Percentiles rank a stretch among this genome's conserved stretches.
Evolutionary conservation across 257 asterid genomes (phyloP).

Genomic region (Przewalskia tangutica): DNA sequence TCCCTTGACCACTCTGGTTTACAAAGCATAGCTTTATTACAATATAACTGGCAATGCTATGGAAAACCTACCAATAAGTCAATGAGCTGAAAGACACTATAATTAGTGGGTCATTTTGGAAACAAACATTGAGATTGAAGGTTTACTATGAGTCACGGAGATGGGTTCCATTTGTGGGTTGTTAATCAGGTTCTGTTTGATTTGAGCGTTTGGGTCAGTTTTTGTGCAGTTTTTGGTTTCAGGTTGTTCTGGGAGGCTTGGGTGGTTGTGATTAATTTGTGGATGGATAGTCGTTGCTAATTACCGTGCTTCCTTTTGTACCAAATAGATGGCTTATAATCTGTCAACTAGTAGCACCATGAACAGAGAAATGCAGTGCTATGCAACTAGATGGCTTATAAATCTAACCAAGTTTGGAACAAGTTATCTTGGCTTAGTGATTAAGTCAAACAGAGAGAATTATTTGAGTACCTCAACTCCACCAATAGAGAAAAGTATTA

Average conservation of each 20-base stretch:
- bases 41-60: not conserved
- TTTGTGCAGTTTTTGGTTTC: not conserved
- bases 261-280: not conserved
- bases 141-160: not conserved
- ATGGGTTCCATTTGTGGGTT: not conserved
- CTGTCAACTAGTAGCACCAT: not conserved
- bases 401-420: not conserved
- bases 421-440: not conserved
- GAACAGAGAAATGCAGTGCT: not conserved
- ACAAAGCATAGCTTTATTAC: not conserved
- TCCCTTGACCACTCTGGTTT: not conserved
- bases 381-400: not conserved
- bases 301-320: not conserved
- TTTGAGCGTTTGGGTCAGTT: not conserved
- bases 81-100: not conserved
- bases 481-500: slow-evolving; percentile 84
- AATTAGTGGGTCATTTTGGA: not conserved
- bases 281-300: not conserved
- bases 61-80: not conserved
- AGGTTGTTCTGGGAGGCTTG: not conserved
- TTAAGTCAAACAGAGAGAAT: not conserved
- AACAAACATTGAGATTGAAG: not conserved
- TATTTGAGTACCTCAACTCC: slow-evolving; percentile 76
- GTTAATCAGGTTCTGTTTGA: not conserved
- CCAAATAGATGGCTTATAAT: not conserved